Evolutionary conservation across 352 stramenopile species (phyloP), one percentile per base, ranked within the genome.

Genomic region (Pythium coloratum): DNA sequence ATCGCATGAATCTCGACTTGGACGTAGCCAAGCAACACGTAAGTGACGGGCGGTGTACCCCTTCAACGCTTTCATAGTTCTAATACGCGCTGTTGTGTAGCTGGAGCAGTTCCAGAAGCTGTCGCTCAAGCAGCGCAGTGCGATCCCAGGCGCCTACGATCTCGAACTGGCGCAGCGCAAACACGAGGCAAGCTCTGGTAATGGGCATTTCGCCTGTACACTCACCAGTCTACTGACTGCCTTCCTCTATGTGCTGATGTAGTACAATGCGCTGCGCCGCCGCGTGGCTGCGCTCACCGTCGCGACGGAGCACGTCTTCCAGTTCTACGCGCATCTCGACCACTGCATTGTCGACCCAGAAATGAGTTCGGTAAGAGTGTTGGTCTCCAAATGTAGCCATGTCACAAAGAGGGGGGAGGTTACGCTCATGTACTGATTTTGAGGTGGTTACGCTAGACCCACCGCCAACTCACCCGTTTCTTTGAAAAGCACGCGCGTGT

Each of bases 291-390:
- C 67, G n/a, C 74, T 79, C 63, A 80, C 71, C 6, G 62, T 67
- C 18, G 74, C 70, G 13, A 54, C 85, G 26, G 79, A 85, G 61
- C 71, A 82, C 34, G 77, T 88, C 12, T 84, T 88, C 53, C 68
- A 77, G 47, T 85, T 88, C 54, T 72, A 85, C 26, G 49, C 70
- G 55, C 77, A 77, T 1, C 61, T 88, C 2, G 73, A 85, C 42
- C 58, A 72, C 42, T 76, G 67, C 59, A 70, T 85, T 30, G 72
- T 77, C 3, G 71, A 80, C 26, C 76, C 79, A 0, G 76, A 87
- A 54, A 70, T 85, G 26, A n/a, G 55, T 24, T 62, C 64, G 59
- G 79, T 84, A 16, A 53, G 67, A 54, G 55, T 64, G 16, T 14
- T 53, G 33, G 18, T 55, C 40, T 6, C 13, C 20, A 53, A 65